Evolutionary conservation across 2,329 filamentous ascomycete genomes (phyloP), one percentile per base, ranked within the genome.

Genomic region (Lojkania enalia): DNA sequence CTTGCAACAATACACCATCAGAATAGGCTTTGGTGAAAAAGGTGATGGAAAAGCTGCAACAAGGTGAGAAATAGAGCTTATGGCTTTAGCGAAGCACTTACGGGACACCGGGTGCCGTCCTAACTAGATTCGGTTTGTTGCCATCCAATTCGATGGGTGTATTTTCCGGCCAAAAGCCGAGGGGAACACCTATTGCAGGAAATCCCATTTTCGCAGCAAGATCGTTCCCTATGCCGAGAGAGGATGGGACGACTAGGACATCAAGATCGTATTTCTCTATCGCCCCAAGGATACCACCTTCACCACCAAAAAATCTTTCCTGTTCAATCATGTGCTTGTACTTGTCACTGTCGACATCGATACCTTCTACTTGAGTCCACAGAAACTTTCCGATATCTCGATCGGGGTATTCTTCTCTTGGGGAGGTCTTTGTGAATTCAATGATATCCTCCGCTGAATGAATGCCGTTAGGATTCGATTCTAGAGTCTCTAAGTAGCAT

Each of bases 131-230:
- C n/a, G 84, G 66, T 6, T 74, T 72, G 0, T 76, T 71, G 0
- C 55, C 50, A 33, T 77, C 75, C 29, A 61, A 60, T 21, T 64
- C 61, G 2, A 81, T 68, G 1, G 63, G 59, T 12, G 73, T 74
- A 20, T 73, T 71, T 0, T 64, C 53, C 0, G 78, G 77, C 37
- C 75, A 78, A 37, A 72, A 73, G 0, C 82, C 82, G 49, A 86
- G 67, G 0, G 83, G 83, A 0, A 87, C 77, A 0, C 78, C 81
- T 14, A 86, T 66, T 4, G 81, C 75, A 0, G 83, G 83, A 1
- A 74, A 70, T 1, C 82, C 83, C 13, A 41, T 44, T 20, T 48
- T 56, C 9, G 52, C 56, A 13, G 54, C 56, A 27, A 58, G 48
- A 2, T 14, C 35, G 19, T 52, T 49, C 0, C 81, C 69, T 5